Evolutionary conservation across 106 monocot species (phyloP).

Genomic region (Platanthera zijinensis): DNA sequence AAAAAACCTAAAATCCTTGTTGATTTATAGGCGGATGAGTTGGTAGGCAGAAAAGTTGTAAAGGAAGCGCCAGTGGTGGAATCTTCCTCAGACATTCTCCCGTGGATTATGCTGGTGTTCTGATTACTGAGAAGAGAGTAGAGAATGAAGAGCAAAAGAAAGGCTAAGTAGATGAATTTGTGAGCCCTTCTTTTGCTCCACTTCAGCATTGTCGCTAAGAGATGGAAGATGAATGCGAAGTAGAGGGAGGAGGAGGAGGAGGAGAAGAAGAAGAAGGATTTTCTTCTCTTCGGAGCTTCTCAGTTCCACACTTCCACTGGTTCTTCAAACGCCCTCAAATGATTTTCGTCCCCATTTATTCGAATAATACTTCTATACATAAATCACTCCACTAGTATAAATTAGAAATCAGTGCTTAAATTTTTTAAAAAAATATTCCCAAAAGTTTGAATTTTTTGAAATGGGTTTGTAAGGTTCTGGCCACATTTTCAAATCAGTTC

Average conservation of each 20-base stretch:
- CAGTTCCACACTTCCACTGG: background rate
- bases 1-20: slow-evolving; percentile 7
- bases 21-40: slow-evolving; percentile 7
- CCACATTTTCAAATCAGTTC: too few relatives aligned
- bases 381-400: too few relatives aligned
- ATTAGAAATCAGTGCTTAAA: too few relatives aligned
- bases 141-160: slow-evolving; percentile 46
- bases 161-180: slow-evolving; percentile 21
- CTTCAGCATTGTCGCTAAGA: slow-evolving; percentile 25
- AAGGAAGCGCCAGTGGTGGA: slow-evolving; percentile 13
- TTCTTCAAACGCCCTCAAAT: background rate
- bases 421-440: too few relatives aligned
- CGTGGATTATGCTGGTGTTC: slow-evolving; percentile 1
- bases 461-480: too few relatives aligned
- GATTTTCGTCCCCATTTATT: too few relatives aligned
- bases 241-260: too few relatives aligned
- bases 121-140: slow-evolving; percentile 33
- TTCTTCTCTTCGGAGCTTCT: background rate
- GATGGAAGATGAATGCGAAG: too few relatives aligned
- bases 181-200: slow-evolving; percentile 35
- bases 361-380: too few relatives aligned
- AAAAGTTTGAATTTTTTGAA: too few relatives aligned
- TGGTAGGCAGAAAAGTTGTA: slow-evolving; percentile 15
- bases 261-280: background rate
- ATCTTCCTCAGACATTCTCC: background rate